phyloP scores from a whole-genome alignment of 352 stramenopile species.

The Globisporangium acanthophoron region DNA sequence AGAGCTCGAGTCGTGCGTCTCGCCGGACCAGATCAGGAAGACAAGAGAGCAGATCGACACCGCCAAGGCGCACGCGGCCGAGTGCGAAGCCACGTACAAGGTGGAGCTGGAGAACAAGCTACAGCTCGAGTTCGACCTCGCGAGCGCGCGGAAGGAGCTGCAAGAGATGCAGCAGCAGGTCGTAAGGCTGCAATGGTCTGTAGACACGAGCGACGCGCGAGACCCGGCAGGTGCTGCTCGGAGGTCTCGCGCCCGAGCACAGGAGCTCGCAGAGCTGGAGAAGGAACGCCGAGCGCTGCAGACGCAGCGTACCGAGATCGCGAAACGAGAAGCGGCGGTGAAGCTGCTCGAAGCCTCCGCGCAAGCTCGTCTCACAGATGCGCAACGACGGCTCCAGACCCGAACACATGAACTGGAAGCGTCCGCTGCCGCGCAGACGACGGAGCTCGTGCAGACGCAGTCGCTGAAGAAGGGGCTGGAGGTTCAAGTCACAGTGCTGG shows the following conservation, averaged over 20 bases:
- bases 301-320: not conserved
- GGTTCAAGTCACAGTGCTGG: not conserved
- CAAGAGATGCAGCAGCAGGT: conserved; percentile 7
- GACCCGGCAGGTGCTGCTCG: not conserved
- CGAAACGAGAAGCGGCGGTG: conserved; percentile 4
- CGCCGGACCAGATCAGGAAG: not conserved
- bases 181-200: conserved; percentile 2
- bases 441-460: not conserved
- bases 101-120: conserved; percentile 12
- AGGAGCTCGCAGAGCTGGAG: not conserved
- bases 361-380: not conserved
- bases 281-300: not conserved
- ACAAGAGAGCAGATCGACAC: not conserved
- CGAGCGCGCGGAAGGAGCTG: conserved; percentile 12
- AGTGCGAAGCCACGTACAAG: conserved; percentile 9
- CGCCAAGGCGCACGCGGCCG: not conserved
- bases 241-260: conserved; percentile 1
- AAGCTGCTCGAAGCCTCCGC: conserved; percentile 5
- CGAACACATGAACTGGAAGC: conserved; percentile 1
- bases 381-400: not conserved
- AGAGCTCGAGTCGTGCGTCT: conserved; percentile 7
- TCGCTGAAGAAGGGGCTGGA: not conserved
- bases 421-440: not conserved
- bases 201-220: not conserved
- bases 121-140: conserved; percentile 15